Base-by-base conservation (phyloP, 192 early-diverging fungal genomes). In the Gigaspora rosea region DNA sequence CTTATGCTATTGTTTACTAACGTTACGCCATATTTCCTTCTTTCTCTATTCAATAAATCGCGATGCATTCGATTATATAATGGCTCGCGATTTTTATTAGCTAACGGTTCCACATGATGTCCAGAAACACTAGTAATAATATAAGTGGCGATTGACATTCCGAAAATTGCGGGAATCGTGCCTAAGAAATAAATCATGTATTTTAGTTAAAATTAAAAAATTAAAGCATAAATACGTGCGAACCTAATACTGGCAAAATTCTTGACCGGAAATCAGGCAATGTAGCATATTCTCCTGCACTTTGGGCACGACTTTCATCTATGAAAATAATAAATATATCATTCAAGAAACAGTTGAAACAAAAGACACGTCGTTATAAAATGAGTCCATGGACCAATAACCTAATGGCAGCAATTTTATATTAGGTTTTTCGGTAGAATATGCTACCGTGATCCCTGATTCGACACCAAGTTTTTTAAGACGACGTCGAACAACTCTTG, bases 131-230 rank as follows among this genome's bases (percentile, higher is more conserved):
- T 84, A 18, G 89, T 88, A 52, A 95, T 86, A 7, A 96, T 92
- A 79, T 95, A 91, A 0, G 94, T 93, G 12, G 94, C 96, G 86
- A 98, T 92, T 11, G 93, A 86, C 79, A 92, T 94, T 54, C 96
- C 97, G 86, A 99, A 99, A 77, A 97, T 91, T 18, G 95, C 94
- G 0, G 97, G 97, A 66, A 99, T 84, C 1, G 97, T 96, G 51
- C 94, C 95, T 58, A 41, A 41, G 5, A n/a, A n/a, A n/a, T n/a
- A 89, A 79, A 78, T 58, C 10, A 68, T 0, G 18, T 8, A 66
- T 16, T 46, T 20, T 59, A 35, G 13, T 46, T 46, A 51, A 15
- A 46, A 59, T 22, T 62, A 10, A 6, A 80, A 56, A 67, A 18
- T 18, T 33, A 81, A 3, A 66, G 12, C 1, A 66, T 6, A 41